Evolutionary conservation across 2,329 filamentous ascomycete genomes (phyloP), one percentile per base, ranked within the genome.

Genomic region (Phoma sp.): DNA sequence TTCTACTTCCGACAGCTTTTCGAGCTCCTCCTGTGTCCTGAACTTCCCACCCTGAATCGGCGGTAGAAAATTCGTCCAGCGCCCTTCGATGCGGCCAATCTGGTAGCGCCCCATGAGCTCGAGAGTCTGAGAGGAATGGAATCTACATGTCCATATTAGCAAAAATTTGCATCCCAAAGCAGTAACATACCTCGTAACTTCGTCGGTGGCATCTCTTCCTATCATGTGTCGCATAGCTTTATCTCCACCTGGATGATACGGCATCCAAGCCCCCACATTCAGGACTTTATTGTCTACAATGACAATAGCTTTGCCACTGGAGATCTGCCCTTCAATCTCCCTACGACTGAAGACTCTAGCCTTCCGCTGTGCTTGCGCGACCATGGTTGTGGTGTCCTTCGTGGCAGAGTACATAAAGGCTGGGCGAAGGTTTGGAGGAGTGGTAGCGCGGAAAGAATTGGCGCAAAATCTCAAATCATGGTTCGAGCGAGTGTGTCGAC

Each of bases 191-290:
- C 88, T 90, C 74, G 89, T 91, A 58, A 98, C 88, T 77, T 98
- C 95, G 74, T 97, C 93, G 9, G 93, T 97, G 45, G 91, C 93
- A 84, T 96, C 92, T 76, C 89, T 86, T 58, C 92, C 92, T 57
- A 98, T 85, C 91, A 97, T 95, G 72, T 99, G 95, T 72, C 86
- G 80, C 61, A 99, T 96, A 49, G 93, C 85, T 77, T 92, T 95
- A 67, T 93, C 88, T 64, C 95, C 95, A 52, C 95, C 95, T 10
- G 95, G 95, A 69, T 98, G 95, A 69, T 90, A 97, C 47, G 86
- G 86, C 47, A 96, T 79, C 91, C 92, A 99, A 35, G 88, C 83
- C 74, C 98, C 93, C 29, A 91, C 87, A 77, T 92, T 96, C 63
- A 98, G 77, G 8, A 97, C 92, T 66, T 86, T 85, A 55, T 86